Conservation (phyloP, 139 green algal genomes). For the Gonium pectorale region DNA sequence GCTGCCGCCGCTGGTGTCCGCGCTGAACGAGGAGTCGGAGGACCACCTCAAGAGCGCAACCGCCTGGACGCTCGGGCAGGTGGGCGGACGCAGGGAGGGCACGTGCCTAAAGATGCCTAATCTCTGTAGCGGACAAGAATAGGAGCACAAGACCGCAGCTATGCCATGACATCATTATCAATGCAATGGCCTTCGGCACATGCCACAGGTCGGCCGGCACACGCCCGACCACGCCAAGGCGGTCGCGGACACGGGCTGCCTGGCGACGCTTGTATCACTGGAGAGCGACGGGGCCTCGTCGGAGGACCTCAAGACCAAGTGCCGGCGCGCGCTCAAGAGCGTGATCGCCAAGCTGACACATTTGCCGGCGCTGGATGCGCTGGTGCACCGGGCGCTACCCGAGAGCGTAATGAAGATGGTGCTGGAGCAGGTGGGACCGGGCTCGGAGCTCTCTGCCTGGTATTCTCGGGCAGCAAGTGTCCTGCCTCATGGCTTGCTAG, state of each 20-base stretch:
- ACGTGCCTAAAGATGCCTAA: no score
- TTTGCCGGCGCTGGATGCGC: slow-evolving; percentile 81
- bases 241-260: slow-evolving; percentile 83
- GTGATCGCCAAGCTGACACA: slow-evolving; percentile 87
- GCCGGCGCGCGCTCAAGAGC: slow-evolving; percentile 80
- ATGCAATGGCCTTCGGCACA: no score
- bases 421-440: slow-evolving; percentile 75
- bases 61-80: slow-evolving; percentile 72
- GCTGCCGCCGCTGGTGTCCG: slow-evolving; percentile 77
- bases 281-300: slow-evolving; percentile 62
- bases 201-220: slow-evolving; percentile 81
- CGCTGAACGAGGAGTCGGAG: slow-evolving; percentile 80
- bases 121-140: no score
- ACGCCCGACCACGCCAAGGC: slow-evolving; percentile 91
- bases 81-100: neutral
- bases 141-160: no score
- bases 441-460: neutral
- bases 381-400: slow-evolving; percentile 80
- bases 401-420: slow-evolving; percentile 87
- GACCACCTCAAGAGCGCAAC: slow-evolving; percentile 85
- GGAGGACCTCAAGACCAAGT: slow-evolving; percentile 91
- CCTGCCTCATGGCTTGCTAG: no score
- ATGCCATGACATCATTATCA: no score
- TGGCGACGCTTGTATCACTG: slow-evolving; percentile 74
- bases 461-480: no score